Percentiles rank a stretch among this genome's conserved stretches.
Evolutionary conservation across 495 filamentous ascomycete genomes (phyloP).

Genomic region (Choiromyces venosus): DNA sequence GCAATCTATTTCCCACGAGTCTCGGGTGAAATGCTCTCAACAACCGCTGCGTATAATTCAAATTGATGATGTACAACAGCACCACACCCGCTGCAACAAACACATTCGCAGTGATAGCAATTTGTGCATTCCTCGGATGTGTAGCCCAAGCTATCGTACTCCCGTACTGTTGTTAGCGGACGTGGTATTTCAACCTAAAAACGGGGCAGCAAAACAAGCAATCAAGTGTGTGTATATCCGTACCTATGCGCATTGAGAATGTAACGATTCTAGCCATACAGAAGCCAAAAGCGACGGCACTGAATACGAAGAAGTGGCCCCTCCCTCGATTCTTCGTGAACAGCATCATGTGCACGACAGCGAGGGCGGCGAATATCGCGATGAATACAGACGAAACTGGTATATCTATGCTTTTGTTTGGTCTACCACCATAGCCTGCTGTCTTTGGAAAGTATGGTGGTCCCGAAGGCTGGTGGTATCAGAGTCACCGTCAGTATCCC

Average conservation of each 20-base stretch:
- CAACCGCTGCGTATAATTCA: conserved; percentile 73
- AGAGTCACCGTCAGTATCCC: not conserved
- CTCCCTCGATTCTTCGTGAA: conserved; percentile 54
- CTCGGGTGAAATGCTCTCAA: conserved; percentile 65
- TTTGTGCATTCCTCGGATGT: conserved; percentile 46
- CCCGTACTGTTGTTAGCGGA: not conserved
- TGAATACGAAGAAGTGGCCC: conserved; percentile 67
- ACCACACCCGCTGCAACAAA: conserved; percentile 72
- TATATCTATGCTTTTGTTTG: conserved; percentile 55
- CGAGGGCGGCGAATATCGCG: conserved; percentile 56
- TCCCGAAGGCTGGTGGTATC: conserved; percentile 2
- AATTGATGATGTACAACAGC: conserved; percentile 72
- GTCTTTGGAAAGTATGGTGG: conserved; percentile 11
- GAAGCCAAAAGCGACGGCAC: conserved; percentile 67
- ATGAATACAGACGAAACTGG: conserved; percentile 63
- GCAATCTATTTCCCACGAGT: conserved; percentile 59
- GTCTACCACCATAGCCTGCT: conserved; percentile 57
- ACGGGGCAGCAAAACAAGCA: not conserved
- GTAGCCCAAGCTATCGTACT: conserved; percentile 49
- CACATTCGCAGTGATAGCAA: conserved; percentile 67
- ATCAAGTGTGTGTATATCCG: conserved; percentile 42
- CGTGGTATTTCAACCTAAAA: conserved; percentile 41
- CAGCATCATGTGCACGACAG: conserved; percentile 59
- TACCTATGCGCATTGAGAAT: conserved; percentile 55
- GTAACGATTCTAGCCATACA: conserved; percentile 66